A percentile compares a stretch with the other conserved stretches of the same genome.
phyloP scores from a whole-genome alignment of 2,329 filamentous ascomycete genomes.

The Paracoccidioides brasiliensis region DNA sequence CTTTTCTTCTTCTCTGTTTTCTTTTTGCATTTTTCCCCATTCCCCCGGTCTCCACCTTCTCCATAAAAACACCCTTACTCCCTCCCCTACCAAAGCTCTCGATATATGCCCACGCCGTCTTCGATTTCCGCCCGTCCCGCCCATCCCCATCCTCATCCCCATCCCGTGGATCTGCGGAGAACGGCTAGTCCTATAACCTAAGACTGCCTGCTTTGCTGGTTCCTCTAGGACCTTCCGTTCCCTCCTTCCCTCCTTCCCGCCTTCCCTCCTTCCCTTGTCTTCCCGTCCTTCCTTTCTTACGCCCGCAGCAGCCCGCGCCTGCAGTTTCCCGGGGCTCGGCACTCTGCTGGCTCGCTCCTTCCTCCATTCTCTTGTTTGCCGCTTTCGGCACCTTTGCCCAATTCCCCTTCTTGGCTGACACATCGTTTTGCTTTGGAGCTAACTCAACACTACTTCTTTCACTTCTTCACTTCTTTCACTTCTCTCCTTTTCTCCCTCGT shows the following conservation, averaged over 20 bases:
- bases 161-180: too few relatives aligned
- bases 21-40: neutral
- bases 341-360: neutral
- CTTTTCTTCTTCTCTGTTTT: neutral
- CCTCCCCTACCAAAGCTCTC: too few relatives aligned
- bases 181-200: too few relatives aligned
- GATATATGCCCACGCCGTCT: too few relatives aligned
- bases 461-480: neutral
- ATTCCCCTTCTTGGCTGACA: neutral
- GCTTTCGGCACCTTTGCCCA: neutral
- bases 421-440: neutral
- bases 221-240: neutral
- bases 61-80: too few relatives aligned
- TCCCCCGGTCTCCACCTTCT: neutral
- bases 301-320: neutral
- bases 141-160: too few relatives aligned
- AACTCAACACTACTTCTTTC: neutral
- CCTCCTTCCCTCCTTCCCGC: slow-evolving; percentile 1
- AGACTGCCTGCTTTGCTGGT: too few relatives aligned
- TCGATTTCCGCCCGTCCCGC: too few relatives aligned
- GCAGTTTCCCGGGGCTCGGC: neutral
- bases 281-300: neutral
- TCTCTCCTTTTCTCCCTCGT: neutral
- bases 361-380: neutral
- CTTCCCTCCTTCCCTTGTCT: neutral